Percentiles rank a stretch among this genome's conserved stretches.
Conservation (phyloP, 305 asterid species). For the Solanum hybrid region DNA sequence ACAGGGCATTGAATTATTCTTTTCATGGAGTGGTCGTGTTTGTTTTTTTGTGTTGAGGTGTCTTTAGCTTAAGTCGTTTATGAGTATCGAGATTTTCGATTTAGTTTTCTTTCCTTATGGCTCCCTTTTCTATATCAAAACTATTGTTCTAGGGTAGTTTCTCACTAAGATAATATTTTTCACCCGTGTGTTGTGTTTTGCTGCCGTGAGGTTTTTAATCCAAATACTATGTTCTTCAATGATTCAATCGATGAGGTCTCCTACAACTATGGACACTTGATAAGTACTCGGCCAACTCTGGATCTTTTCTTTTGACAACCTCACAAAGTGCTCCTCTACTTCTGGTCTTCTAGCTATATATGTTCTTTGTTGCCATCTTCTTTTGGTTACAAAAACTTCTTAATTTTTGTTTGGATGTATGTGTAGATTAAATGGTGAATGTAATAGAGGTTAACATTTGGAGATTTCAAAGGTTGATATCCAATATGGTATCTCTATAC, state of each 20-base stretch:
- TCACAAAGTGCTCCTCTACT: background rate
- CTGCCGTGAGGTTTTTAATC: background rate
- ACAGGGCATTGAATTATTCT: background rate
- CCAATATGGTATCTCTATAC: background rate
- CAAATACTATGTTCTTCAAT: background rate
- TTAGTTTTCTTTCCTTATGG: background rate
- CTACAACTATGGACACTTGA: background rate
- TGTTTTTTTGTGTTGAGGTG: background rate
- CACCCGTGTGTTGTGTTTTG: background rate
- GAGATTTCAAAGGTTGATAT: background rate
- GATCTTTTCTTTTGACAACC: background rate
- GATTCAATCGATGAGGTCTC: background rate
- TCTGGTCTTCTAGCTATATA: background rate
- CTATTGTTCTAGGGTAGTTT: background rate
- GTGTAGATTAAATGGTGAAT: background rate
- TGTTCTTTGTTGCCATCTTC: background rate
- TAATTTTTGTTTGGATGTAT: background rate
- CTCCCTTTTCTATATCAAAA: background rate
- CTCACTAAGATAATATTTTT: background rate
- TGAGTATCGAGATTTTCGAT: background rate
- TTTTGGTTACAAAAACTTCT: background rate
- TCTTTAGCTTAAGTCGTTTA: background rate
- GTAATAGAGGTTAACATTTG: background rate
- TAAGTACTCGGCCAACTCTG: background rate
- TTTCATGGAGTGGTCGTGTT: background rate